phyloP scores from a whole-genome alignment of 495 filamentous ascomycete genomes.

The Lepidopterella palustris region DNA sequence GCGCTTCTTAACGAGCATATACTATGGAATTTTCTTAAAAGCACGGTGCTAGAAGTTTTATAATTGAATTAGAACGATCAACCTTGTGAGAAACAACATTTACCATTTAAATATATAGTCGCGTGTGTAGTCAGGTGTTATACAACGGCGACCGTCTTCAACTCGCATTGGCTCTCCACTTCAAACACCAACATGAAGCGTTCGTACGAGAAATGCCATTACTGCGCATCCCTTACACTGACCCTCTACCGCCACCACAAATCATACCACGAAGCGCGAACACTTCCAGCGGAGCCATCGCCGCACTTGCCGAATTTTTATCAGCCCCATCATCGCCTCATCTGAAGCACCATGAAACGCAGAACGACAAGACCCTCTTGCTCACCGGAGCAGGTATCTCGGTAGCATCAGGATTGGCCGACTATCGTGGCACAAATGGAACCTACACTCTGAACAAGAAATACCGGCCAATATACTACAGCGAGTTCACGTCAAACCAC shows the following conservation, averaged over 20 bases:
- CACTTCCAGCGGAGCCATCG: constrained; percentile 64
- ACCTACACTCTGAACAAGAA: constrained; percentile 86
- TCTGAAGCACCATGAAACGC: constrained; percentile 29
- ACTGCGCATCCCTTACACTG: constrained; percentile 87
- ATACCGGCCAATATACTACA: constrained; percentile 87
- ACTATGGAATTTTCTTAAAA: no score
- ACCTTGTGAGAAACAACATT: neutral
- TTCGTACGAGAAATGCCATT: constrained; percentile 38
- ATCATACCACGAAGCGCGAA: constrained; percentile 65
- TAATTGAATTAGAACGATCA: no score
- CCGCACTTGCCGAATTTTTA: constrained; percentile 70
- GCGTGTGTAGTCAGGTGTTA: no score
- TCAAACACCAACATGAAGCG: constrained; percentile 3
- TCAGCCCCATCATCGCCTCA: constrained; percentile 39
- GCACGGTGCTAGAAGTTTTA: no score
- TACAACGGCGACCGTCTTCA: neutral
- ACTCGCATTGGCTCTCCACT: neutral
- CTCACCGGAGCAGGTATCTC: constrained; percentile 91
- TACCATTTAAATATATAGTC: neutral
- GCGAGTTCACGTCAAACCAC: constrained; percentile 77
- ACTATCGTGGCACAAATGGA: constrained; percentile 84
- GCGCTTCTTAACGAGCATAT: no score
- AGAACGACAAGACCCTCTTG: constrained; percentile 56
- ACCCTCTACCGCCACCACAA: constrained; percentile 68
- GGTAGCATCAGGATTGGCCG: constrained; percentile 84